A percentile compares a stretch with the other conserved stretches of the same genome.
Conservation (phyloP, 441 rosid species). For the Dalechampia spathulata region DNA sequence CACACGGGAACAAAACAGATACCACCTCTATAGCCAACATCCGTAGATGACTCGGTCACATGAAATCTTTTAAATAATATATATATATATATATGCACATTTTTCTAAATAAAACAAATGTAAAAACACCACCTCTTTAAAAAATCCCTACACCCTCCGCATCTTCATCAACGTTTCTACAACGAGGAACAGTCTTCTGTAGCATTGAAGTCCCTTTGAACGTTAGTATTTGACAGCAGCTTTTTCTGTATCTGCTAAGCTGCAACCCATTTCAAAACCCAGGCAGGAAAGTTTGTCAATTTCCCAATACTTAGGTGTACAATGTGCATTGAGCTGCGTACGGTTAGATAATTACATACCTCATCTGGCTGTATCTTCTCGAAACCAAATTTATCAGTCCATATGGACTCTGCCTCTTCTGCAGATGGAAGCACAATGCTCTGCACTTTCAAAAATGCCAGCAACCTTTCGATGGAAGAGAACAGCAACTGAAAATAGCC, state of each 20-base stretch:
- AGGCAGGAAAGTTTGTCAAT: too few species aligned
- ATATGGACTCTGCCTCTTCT: slow-evolving; percentile 83
- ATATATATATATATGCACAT: too few species aligned
- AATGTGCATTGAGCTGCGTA: not conserved
- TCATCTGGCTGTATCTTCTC: slow-evolving; percentile 53
- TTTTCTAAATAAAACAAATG: too few species aligned
- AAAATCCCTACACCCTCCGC: slow-evolving; percentile 18
- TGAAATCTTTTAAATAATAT: too few species aligned
- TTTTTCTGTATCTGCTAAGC: slow-evolving; percentile 53
- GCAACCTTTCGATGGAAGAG: slow-evolving; percentile 77
- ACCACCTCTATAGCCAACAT: too few species aligned
- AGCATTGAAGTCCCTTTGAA: slow-evolving; percentile 94
- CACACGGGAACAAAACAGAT: too few species aligned
- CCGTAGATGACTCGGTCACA: too few species aligned
- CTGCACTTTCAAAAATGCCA: slow-evolving; percentile 55
- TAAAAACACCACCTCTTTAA: slow-evolving; percentile 20
- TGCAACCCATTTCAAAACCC: too few species aligned
- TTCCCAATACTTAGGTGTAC: too few species aligned
- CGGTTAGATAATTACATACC: slow-evolving; percentile 27
- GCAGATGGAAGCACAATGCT: slow-evolving; percentile 83
- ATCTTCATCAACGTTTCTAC: slow-evolving; percentile 23
- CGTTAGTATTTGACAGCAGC: slow-evolving; percentile 66
- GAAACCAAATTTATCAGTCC: slow-evolving; percentile 83
- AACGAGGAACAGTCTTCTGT: slow-evolving; percentile 52
- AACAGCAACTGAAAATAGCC: slow-evolving; percentile 83